A percentile compares a stretch with the other conserved stretches of the same genome.
Conservation (phyloP, 371 early-diverging fungal species). For the Umbelopsis sp. region DNA sequence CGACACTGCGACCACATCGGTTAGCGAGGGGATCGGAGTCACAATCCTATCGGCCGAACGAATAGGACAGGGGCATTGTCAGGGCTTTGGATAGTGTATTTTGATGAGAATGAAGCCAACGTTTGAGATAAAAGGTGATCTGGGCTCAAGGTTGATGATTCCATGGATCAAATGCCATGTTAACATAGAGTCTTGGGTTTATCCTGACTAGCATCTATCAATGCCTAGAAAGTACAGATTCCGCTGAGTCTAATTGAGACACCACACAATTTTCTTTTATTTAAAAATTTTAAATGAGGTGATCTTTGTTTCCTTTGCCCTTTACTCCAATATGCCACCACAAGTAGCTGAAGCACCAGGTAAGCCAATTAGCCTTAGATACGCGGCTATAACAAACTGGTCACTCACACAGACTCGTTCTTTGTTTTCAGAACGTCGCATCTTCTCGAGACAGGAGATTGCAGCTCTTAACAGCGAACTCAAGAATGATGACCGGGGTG, state of each 20-base stretch:
- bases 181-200: too few species aligned
- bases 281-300: not conserved
- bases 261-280: not conserved
- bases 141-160: too few species aligned
- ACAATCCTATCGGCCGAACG: too few species aligned
- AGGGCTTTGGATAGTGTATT: too few species aligned
- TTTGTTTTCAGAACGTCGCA: slow-evolving; percentile 1
- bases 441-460: slow-evolving; percentile 41
- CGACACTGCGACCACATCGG: not conserved
- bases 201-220: too few species aligned
- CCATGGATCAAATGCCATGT: too few species aligned
- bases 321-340: slow-evolving; percentile 14
- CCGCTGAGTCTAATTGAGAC: not conserved
- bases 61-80: too few species aligned
- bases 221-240: too few species aligned
- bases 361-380: not conserved
- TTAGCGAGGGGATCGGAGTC: not conserved
- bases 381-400: not conserved
- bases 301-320: not conserved
- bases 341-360: slow-evolving; percentile 20
- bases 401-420: not conserved
- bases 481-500: slow-evolving; percentile 52
- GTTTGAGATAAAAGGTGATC: too few species aligned
- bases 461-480: slow-evolving; percentile 35
- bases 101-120: too few species aligned